Evolutionary conservation across 2,329 filamentous ascomycete species (phyloP).

Genomic region (Phaeosphaeriaceae sp.): DNA sequence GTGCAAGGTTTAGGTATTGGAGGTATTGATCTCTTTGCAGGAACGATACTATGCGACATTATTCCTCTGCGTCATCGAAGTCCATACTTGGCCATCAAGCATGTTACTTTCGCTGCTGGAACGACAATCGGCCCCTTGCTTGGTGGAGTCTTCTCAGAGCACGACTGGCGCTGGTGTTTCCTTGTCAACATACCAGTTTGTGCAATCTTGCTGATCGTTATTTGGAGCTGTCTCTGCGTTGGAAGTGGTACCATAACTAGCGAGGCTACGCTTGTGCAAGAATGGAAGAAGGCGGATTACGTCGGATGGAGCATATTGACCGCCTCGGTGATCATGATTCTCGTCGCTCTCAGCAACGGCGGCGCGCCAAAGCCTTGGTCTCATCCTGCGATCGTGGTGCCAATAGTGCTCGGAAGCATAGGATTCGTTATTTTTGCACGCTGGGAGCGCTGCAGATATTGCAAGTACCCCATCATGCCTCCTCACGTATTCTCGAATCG

Average conservation of each 20-base stretch:
- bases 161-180: slow-evolving; percentile 58
- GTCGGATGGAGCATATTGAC: slow-evolving; percentile 55
- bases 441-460: slow-evolving; percentile 48
- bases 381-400: slow-evolving; percentile 48
- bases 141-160: slow-evolving; percentile 41
- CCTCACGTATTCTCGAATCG: slow-evolving; percentile 54
- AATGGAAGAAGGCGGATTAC: slow-evolving; percentile 49
- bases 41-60: slow-evolving; percentile 60
- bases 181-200: slow-evolving; percentile 46
- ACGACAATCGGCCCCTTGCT: slow-evolving; percentile 39
- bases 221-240: slow-evolving; percentile 41
- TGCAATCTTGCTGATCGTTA: slow-evolving; percentile 31
- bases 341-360: slow-evolving; percentile 56
- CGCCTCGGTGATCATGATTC: slow-evolving; percentile 47
- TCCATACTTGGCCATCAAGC: slow-evolving; percentile 46
- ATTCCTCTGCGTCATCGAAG: slow-evolving; percentile 57
- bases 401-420: slow-evolving; percentile 53
- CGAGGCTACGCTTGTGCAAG: slow-evolving; percentile 14
- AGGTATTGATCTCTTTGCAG: slow-evolving; percentile 55
- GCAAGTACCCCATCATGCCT: slow-evolving; percentile 49
- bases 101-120: slow-evolving; percentile 33
- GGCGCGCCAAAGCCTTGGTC: slow-evolving; percentile 55
- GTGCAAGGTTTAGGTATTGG: slow-evolving; percentile 62
- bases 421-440: slow-evolving; percentile 49
- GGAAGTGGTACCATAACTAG: slow-evolving; percentile 19